Conservation (phyloP, 129 eudicot genomes). For the Daucus carota region DNA sequence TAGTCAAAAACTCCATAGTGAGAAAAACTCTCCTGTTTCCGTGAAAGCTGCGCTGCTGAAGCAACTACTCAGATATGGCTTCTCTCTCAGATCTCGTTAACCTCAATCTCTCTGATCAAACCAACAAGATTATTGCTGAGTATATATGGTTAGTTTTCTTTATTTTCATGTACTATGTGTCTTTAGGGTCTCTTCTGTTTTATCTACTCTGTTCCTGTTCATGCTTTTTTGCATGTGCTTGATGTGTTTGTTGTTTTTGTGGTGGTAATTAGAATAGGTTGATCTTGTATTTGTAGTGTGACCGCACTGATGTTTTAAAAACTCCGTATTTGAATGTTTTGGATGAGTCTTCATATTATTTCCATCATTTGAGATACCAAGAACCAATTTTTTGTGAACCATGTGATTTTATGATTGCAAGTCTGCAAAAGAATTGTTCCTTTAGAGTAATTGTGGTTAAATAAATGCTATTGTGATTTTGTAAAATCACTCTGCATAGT, state of each 20-base stretch:
- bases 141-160: constrained; percentile 49
- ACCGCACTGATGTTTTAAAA: no score
- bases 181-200: background rate
- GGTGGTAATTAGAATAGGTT: no score
- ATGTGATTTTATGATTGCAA: background rate
- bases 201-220: background rate
- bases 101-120: constrained; percentile 38
- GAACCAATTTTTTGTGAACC: background rate
- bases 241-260: background rate
- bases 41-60: constrained; percentile 2
- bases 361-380: background rate
- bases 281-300: background rate
- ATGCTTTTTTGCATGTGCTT: background rate
- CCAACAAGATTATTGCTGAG: constrained; percentile 60
- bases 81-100: constrained; percentile 44
- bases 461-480: background rate
- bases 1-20: background rate
- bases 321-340: background rate
- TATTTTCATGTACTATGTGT: background rate
- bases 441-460: background rate
- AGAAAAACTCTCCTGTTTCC: background rate
- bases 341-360: background rate
- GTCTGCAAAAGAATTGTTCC: background rate
- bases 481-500: background rate
- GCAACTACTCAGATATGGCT: constrained; percentile 23